Percentiles rank a stretch among this genome's conserved stretches.
These are phyloP conservation scores for Bolboschoenoplectus hybrid DNA, from an alignment of 202 grass and related monocot species.

Conservation along the genomic window DNA sequence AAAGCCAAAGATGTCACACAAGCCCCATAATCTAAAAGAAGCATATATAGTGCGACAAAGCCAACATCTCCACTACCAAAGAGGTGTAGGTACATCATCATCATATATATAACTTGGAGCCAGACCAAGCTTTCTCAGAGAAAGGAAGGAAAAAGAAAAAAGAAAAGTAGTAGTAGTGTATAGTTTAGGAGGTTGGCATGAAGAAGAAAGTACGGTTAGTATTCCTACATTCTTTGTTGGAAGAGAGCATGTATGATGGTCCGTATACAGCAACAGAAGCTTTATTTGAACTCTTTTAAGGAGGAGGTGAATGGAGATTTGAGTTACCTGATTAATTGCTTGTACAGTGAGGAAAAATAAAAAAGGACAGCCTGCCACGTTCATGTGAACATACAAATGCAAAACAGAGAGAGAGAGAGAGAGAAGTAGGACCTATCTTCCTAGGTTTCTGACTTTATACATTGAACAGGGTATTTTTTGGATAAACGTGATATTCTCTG, in stretches of 20 bases:
- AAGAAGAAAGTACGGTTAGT: constrained; percentile 33
- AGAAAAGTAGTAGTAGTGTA: constrained; percentile 8
- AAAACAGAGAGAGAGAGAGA: constrained; percentile 11
- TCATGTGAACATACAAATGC: constrained; percentile 26
- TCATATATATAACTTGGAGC: background rate
- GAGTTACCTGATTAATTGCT: constrained; percentile 28
- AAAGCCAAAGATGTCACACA: constrained; percentile 32
- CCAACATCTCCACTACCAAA: constrained; percentile 10
- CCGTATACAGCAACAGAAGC: constrained; percentile 1
- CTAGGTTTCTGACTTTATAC: constrained; percentile 29
- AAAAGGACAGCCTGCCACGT: constrained; percentile 29
- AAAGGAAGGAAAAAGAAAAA: background rate
- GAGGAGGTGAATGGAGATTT: background rate
- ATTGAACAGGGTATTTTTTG: constrained; percentile 21
- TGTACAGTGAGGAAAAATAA: background rate
- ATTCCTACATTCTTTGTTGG: constrained; percentile 23
- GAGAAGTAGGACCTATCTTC: constrained; percentile 29
- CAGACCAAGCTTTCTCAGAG: constrained; percentile 20
- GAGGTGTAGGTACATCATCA: background rate
- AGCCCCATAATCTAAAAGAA: constrained; percentile 31
- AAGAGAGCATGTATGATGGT: background rate
- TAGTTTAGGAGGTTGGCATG: constrained; percentile 11
- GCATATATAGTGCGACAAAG: constrained; percentile 8
- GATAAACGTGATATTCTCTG: constrained; percentile 15
- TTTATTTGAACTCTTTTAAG: constrained; percentile 15